Evolutionary conservation across 345 rosid genomes (phyloP), one percentile per base, ranked within the genome.

Genomic region (Erysimum cheiranthoides): DNA sequence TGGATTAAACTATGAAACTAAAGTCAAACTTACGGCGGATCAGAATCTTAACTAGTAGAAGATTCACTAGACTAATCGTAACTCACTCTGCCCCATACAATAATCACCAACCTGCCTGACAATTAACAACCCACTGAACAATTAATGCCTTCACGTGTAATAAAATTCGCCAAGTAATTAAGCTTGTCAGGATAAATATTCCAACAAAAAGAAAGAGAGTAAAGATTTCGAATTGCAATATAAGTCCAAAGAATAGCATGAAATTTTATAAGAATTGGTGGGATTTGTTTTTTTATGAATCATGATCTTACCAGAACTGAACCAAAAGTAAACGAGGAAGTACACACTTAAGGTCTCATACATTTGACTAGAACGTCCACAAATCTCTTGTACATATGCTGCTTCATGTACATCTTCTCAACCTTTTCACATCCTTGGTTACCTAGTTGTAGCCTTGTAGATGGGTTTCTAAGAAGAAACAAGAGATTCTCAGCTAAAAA

Each of bases 311-410:
- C 50, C 18, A 45, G 18, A 52, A 42, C 61, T 58, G 6, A 75
- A 69, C 49, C 38, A 54, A 43, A 42, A 53, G 18, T 3, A 53
- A 62, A 61, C 5, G 35, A 63, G 52, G 43, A 56, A 56, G 36
- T 38, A 71, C 75, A 51, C 16, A 56, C n/a, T 68, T 51, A 72
- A 66, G 82, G 80, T 70, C 93, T 89, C 96, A 94, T 86, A 84
- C 98, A 92, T 81, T 70, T 89, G 77, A 84, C 80, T 46, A 94
- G 82, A 75, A 92, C 91, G 74, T 84, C 85, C n/a, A 86, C 92
- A 68, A 92, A 86, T 79, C 84, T 92, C 84, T 81, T 89, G 88
- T 89, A 94, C 96, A 88, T 90, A 63, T 94, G 97, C 78, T 84
- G 82, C 86, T 94, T 94, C 91, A 92, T 76, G 80, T 86, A 88